Conservation (phyloP, 2,329 filamentous ascomycete species). For the Exophiala oligosperma region DNA sequence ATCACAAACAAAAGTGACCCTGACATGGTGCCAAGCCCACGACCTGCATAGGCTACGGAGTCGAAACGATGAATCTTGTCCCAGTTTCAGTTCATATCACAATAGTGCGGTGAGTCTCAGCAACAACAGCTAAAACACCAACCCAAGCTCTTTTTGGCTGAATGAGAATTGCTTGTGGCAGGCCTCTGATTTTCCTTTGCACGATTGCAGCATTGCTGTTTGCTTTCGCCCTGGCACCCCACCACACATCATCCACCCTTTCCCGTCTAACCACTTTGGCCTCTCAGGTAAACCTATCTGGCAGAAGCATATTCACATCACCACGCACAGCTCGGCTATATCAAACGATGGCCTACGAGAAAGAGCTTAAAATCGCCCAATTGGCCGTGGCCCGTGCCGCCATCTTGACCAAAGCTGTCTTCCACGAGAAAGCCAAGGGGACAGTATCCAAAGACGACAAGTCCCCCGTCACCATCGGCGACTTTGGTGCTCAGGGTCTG, state of each 20-base stretch:
- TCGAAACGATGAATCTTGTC: background rate
- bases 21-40: background rate
- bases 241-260: conserved; percentile 7
- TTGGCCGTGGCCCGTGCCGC: conserved; percentile 84
- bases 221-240: conserved; percentile 24
- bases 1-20: too few species aligned
- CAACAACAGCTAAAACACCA: background rate
- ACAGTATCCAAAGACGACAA: conserved; percentile 93
- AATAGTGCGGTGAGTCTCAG: conserved; percentile 1
- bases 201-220: conserved; percentile 17
- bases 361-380: conserved; percentile 80
- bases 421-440: conserved; percentile 88
- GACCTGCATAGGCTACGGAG: background rate
- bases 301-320: conserved; percentile 5
- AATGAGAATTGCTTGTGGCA: conserved; percentile 9
- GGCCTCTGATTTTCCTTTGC: conserved; percentile 8
- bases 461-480: conserved; percentile 94
- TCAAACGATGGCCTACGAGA: conserved; percentile 58
- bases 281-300: conserved; percentile 11
- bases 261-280: conserved; percentile 9
- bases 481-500: conserved; percentile 95
- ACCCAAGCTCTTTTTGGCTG: background rate
- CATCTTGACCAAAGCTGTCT: conserved; percentile 74
- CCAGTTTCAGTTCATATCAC: background rate
- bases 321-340: background rate